These are phyloP conservation scores for Pinus albicaulis DNA, from an alignment of 75 land plant species.

Conservation along the genomic window DNA sequence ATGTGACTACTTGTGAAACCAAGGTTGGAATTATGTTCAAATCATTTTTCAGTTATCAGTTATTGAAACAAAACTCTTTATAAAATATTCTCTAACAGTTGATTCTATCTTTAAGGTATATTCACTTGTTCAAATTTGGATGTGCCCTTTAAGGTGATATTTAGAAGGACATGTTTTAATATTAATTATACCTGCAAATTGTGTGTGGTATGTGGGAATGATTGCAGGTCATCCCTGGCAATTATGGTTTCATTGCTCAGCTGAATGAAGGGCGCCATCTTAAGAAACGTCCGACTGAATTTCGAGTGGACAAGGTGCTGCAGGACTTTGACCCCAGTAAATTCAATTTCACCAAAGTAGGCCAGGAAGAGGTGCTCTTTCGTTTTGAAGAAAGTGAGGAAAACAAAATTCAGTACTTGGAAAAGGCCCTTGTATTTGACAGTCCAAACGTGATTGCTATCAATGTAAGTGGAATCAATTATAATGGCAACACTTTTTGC, in stretches of 20 bases:
- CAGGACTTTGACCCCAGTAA: conserved; percentile 91
- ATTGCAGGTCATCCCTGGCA: conserved; percentile 78
- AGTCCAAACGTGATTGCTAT: conserved; percentile 84
- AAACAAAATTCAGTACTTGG: conserved; percentile 21
- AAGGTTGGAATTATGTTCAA: conserved; percentile 48
- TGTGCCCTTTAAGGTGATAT: neutral
- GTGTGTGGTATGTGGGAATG: neutral
- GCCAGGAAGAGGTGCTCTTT: conserved; percentile 92
- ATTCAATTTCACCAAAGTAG: conserved; percentile 97
- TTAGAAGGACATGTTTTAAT: neutral
- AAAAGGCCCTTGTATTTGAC: conserved; percentile 43
- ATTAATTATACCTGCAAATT: neutral
- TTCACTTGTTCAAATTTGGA: neutral
- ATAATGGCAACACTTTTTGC: neutral
- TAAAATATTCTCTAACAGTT: neutral
- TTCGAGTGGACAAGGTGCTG: conserved; percentile 88
- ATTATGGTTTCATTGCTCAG: conserved; percentile 89
- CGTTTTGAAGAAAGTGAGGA: conserved; percentile 62
- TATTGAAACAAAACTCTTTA: neutral
- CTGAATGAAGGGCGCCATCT: conserved; percentile 96
- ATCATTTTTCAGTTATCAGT: neutral
- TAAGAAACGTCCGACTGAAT: conserved; percentile 94
- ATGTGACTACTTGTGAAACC: conserved; percentile 92
- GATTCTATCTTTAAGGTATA: neutral
- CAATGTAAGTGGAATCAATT: conserved; percentile 49